Evolutionary conservation across 331 rosid genomes (phyloP), one percentile per base, ranked within the genome.

Genomic region (Pyrus hybrid): DNA sequence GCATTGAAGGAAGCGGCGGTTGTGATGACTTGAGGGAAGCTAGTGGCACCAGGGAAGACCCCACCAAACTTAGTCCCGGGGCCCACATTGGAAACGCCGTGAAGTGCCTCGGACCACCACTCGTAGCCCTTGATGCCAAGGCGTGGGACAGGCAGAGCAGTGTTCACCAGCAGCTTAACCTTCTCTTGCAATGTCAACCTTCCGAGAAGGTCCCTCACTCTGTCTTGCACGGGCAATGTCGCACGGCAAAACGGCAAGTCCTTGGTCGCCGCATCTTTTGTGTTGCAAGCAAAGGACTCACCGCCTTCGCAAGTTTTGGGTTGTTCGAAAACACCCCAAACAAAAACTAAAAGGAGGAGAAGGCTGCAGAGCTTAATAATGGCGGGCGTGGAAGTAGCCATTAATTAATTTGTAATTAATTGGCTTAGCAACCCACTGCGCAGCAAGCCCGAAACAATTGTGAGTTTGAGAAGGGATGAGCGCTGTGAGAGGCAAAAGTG

Each of bases 21-120:
- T 33, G 93, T 91, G 79, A 93, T 93, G 84, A 93, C 98, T 63
- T 93, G 98, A 75, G 98, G 98, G 82, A 93, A 93, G 76, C 95
- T 89, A 21, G 96, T 93, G 30, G 98, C 93, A 0, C 63, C 91
- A 33, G 98, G 95, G 62, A 91, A 91, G 9, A 25, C 61, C 10
- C 82, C 80, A 17, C 85, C 85, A 53, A 93, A 93, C 80, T 72
- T 85, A 11, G 93, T 88, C 0, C 96, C 98, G 2, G 95, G 98
- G 1, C 98, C 98, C 65, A 85, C 93, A 86, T 91, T 91, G 13
- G 45, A 41, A 41, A 41, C 45, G 13, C 45, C 45, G 45, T 41
- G 45, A 41, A 41, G 45, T 10, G 93, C 98, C 83, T 93, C 98
- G 28, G 98, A 91, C 98, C 98, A 93, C 97, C 96, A 93, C 63